A percentile compares a stretch with the other conserved stretches of the same genome.
These are phyloP conservation scores for Monosporascus sp. DNA, from an alignment of 2,329 filamentous ascomycete species.

Conservation along the genomic window DNA sequence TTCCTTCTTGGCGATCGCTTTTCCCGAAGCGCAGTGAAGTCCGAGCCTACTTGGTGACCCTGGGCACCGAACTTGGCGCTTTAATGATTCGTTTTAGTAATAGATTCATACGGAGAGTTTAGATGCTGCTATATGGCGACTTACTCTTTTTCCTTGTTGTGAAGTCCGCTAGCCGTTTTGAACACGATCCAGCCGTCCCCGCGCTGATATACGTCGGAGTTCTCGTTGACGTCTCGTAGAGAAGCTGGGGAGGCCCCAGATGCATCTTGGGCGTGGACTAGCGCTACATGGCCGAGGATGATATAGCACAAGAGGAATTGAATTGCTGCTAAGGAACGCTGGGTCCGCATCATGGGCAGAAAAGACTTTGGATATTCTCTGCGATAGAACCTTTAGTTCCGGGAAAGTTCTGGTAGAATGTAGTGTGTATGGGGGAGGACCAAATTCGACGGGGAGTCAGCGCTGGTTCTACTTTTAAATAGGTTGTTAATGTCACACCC, in stretches of 20 bases:
- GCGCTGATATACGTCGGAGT: background rate
- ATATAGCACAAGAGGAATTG: background rate
- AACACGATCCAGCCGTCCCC: background rate
- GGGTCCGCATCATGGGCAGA: too few species aligned
- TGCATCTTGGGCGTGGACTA: background rate
- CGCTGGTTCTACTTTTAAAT: too few species aligned
- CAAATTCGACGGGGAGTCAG: too few species aligned
- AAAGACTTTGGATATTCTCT: too few species aligned
- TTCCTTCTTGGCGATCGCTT: background rate
- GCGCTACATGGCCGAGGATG: background rate
- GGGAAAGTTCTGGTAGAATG: too few species aligned
- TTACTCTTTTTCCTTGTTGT: background rate
- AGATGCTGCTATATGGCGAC: background rate
- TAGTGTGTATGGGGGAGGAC: too few species aligned
- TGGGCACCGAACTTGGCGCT: background rate
- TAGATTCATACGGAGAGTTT: background rate
- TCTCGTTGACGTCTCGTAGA: background rate
- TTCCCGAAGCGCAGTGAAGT: background rate
- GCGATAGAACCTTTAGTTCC: too few species aligned
- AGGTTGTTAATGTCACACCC: too few species aligned
- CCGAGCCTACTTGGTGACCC: background rate
- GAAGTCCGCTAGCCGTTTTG: background rate
- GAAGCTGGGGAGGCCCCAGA: background rate
- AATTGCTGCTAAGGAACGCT: background rate
- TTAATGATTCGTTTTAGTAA: background rate